Evolutionary conservation across 441 rosid genomes (phyloP).

Genomic region (Adansonia rubrostipa): DNA sequence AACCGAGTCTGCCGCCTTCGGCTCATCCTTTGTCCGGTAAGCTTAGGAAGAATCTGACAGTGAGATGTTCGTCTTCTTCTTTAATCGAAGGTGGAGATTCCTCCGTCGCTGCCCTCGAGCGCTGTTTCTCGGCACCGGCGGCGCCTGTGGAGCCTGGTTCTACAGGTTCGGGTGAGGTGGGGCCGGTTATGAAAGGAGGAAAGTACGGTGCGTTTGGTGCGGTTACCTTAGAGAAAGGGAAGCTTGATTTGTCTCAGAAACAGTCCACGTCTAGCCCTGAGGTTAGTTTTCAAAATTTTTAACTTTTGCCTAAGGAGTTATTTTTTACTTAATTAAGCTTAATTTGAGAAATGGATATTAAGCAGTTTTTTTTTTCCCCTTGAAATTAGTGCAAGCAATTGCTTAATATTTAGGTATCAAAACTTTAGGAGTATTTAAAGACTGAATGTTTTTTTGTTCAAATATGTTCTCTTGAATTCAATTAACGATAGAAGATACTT

Average conservation of each 20-base stretch:
- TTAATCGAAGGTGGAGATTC: slow-evolving; percentile 46
- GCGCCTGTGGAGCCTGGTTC: slow-evolving; percentile 38
- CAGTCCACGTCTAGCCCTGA: slow-evolving; percentile 64
- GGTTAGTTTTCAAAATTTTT: slow-evolving; percentile 44
- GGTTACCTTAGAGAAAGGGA: slow-evolving; percentile 88
- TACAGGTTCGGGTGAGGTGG: slow-evolving; percentile 39
- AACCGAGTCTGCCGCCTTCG: slow-evolving; percentile 43
- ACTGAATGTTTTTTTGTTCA: not conserved
- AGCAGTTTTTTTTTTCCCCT: not conserved
- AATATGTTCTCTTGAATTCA: not conserved
- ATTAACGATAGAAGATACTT: not conserved
- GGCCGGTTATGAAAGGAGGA: slow-evolving; percentile 77
- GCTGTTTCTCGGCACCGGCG: slow-evolving; percentile 53
- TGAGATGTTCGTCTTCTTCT: slow-evolving; percentile 50
- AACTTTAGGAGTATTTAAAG: slow-evolving; percentile 1
- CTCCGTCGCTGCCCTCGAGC: slow-evolving; percentile 52
- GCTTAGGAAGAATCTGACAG: slow-evolving; percentile 36
- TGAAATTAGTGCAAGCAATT: not conserved
- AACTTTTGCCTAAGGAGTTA: not conserved
- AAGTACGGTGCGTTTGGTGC: slow-evolving; percentile 75
- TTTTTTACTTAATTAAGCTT: not conserved
- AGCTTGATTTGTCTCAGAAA: slow-evolving; percentile 72
- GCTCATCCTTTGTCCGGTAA: slow-evolving; percentile 30
- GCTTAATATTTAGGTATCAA: not conserved
- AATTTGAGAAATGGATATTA: not conserved